A percentile compares a stretch with the other conserved stretches of the same genome.
Conservation (phyloP, 257 asterid genomes). For the Leptodermis oblonga region DNA sequence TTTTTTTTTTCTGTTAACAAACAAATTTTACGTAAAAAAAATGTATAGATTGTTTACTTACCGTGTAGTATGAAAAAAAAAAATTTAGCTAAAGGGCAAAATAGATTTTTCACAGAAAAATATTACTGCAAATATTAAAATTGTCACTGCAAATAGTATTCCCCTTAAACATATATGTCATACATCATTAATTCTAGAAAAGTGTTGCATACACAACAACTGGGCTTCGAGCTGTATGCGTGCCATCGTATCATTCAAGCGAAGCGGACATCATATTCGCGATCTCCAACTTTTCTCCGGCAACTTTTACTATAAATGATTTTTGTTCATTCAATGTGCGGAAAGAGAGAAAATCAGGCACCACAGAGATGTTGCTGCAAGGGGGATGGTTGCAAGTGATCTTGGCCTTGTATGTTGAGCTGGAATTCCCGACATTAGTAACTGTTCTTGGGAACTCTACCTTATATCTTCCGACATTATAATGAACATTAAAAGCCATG, state of each 20-base stretch:
- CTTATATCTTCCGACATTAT: neutral
- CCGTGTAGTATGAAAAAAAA: no score
- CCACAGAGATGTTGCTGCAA: neutral
- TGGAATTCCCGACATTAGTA: constrained; percentile 1
- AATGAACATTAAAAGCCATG: neutral
- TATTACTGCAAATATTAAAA: no score
- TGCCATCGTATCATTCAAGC: constrained; percentile 10
- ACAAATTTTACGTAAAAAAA: no score
- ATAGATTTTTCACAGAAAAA: no score
- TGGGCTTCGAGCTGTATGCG: constrained; percentile 6
- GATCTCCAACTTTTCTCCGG: neutral
- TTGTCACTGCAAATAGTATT: no score
- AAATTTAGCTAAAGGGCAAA: no score
- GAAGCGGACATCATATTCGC: neutral
- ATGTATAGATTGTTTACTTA: no score
- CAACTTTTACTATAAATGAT: neutral
- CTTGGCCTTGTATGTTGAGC: constrained; percentile 6
- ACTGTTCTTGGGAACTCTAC: constrained; percentile 12
- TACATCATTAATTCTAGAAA: no score
- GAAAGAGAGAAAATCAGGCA: constrained; percentile 1
- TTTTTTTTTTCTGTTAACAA: no score
- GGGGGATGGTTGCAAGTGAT: neutral
- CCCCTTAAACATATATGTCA: no score
- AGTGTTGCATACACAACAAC: constrained; percentile 5
- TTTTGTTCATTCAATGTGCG: neutral